phyloP scores from a whole-genome alignment of 805 yeast species.

The Myxozyma udenii region DNA sequence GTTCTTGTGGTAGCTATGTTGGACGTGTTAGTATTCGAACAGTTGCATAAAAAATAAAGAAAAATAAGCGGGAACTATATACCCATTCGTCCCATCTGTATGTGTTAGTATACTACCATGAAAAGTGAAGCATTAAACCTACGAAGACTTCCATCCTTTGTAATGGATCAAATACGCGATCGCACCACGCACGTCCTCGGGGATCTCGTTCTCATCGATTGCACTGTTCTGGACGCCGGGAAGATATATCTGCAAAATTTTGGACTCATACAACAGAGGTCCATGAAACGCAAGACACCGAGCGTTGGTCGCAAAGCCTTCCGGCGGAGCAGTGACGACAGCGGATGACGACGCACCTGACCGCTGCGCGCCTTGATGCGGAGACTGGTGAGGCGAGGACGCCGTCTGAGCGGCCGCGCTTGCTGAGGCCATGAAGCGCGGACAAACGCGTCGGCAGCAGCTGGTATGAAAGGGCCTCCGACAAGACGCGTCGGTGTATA shows the following conservation, averaged over 20 bases:
- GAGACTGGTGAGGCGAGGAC: background rate
- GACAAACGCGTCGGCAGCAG: background rate
- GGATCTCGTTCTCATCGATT: constrained; percentile 36
- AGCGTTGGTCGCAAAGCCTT: constrained; percentile 32
- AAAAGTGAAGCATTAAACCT: background rate
- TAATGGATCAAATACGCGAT: constrained; percentile 73
- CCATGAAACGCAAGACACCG: constrained; percentile 83
- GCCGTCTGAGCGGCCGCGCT: background rate
- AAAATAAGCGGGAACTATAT: background rate
- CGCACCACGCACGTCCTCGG: constrained; percentile 40
- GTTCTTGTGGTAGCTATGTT: constrained; percentile 42
- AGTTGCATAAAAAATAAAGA: background rate
- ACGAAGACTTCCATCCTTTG: constrained; percentile 86
- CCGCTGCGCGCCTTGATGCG: background rate
- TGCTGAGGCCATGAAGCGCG: background rate
- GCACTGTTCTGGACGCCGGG: constrained; percentile 44
- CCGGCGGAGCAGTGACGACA: constrained; percentile 15
- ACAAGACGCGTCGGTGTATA: too few relatives aligned
- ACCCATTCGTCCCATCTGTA: constrained; percentile 93
- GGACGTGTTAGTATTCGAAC: background rate
- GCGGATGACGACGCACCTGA: background rate
- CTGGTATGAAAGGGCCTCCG: too few relatives aligned
- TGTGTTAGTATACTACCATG: background rate
- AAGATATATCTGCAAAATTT: constrained; percentile 61
- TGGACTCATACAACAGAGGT: constrained; percentile 85